Percentiles rank a stretch among this genome's conserved stretches.
Conservation (phyloP, 108 stramenopile species). For the Cyclostephanos tholiformis region DNA sequence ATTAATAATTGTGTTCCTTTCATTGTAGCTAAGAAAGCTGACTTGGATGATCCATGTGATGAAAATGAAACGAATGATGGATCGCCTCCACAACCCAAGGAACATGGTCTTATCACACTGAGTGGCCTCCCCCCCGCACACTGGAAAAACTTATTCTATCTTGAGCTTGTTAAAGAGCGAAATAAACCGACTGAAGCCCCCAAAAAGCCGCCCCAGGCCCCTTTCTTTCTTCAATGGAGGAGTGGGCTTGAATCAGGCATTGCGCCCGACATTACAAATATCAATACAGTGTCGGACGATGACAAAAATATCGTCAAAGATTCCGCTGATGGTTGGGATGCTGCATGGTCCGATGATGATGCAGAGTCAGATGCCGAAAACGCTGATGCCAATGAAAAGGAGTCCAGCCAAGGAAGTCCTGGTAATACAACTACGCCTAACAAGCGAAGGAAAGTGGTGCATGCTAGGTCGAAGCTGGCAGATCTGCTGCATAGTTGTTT, state of each 20-base stretch:
- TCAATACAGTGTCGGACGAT: constrained; percentile 4
- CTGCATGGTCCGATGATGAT: constrained; percentile 88
- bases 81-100: constrained; percentile 52
- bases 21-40: constrained; percentile 9
- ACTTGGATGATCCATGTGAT: constrained; percentile 18
- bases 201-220: constrained; percentile 92
- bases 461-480: constrained; percentile 75
- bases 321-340: constrained; percentile 65
- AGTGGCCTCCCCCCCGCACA: constrained; percentile 92
- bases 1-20: constrained; percentile 19
- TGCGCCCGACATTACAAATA: constrained; percentile 23
- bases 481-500: constrained; percentile 63
- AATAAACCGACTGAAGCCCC: constrained; percentile 95
- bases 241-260: constrained; percentile 52
- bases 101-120: constrained; percentile 82
- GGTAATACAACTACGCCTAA: constrained; percentile 18
- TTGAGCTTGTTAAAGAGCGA: constrained; percentile 93
- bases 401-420: constrained; percentile 28
- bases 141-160: constrained; percentile 95
- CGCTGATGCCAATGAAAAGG: constrained; percentile 20
- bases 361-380: constrained; percentile 46
- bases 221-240: constrained; percentile 96
- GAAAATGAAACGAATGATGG: constrained; percentile 43
- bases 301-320: constrained; percentile 39
- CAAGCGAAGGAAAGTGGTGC: constrained; percentile 61